Percentiles rank a stretch among this genome's conserved stretches.
phyloP scores from a whole-genome alignment of 1,284 basidiomycete genomes.

The Tylopilus sp. region DNA sequence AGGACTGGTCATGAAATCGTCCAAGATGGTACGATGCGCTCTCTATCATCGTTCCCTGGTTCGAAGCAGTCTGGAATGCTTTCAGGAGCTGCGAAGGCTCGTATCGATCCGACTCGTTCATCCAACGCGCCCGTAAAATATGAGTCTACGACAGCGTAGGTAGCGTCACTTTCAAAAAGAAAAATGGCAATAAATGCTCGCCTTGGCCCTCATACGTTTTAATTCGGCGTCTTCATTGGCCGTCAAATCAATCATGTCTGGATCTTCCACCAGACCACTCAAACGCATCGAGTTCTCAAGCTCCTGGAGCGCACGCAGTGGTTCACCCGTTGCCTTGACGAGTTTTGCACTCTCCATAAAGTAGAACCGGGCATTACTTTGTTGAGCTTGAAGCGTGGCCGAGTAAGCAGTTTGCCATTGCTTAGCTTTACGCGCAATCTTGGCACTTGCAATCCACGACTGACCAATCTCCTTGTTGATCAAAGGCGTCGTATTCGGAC shows the following conservation, averaged over 20 bases:
- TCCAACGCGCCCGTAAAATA: slow-evolving; percentile 90
- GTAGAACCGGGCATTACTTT: slow-evolving; percentile 72
- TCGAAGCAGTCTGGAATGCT: slow-evolving; percentile 23
- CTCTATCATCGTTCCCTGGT: slow-evolving; percentile 64
- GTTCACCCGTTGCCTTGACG: slow-evolving; percentile 77
- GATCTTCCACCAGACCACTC: slow-evolving; percentile 42
- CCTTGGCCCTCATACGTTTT: slow-evolving; percentile 71
- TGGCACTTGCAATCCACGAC: slow-evolving; percentile 91
- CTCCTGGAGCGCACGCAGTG: slow-evolving; percentile 85
- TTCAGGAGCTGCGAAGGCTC: slow-evolving; percentile 50
- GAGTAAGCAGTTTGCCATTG: slow-evolving; percentile 98
- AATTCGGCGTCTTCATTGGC: slow-evolving; percentile 48
- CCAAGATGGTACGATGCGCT: slow-evolving; percentile 85
- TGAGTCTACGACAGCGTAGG: slow-evolving; percentile 57
- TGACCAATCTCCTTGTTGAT: slow-evolving; percentile 69
- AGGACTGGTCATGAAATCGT: slow-evolving; percentile 81
- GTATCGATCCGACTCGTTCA: slow-evolving; percentile 86
- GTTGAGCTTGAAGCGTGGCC: slow-evolving; percentile 88
- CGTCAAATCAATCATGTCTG: slow-evolving; percentile 56
- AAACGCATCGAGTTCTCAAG: slow-evolving; percentile 76
- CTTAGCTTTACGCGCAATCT: slow-evolving; percentile 92
- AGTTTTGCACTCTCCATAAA: slow-evolving; percentile 95
- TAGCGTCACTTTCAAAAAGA: neutral
- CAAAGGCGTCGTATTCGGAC: slow-evolving; percentile 34
- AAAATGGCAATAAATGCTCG: slow-evolving; percentile 28